Conservation (phyloP, 2,329 filamentous ascomycete species). For the Monosporascus ibericus region DNA sequence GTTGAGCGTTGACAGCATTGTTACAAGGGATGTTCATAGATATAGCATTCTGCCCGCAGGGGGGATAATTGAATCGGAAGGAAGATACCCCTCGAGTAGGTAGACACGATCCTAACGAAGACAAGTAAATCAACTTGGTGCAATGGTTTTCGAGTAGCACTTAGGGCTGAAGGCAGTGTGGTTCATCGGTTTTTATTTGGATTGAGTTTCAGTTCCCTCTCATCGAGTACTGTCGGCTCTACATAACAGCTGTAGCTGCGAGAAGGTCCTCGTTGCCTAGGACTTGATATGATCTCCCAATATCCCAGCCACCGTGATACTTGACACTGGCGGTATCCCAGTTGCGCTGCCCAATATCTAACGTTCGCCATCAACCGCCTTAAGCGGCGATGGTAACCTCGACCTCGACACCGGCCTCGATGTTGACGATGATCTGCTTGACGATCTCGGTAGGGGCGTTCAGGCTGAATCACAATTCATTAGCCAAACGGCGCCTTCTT, state of each 20-base stretch:
- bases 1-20: too few species aligned
- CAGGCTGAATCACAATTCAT: constrained; percentile 45
- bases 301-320: not conserved
- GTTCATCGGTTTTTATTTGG: not conserved
- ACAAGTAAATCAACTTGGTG: too few species aligned
- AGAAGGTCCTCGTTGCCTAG: not conserved
- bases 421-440: constrained; percentile 96
- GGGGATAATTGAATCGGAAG: too few species aligned
- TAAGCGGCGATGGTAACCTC: constrained; percentile 89
- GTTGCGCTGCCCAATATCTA: not conserved
- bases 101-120: not conserved
- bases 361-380: constrained; percentile 17
- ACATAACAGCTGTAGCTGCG: not conserved
- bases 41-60: too few species aligned
- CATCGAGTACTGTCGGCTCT: not conserved
- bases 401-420: constrained; percentile 88
- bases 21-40: too few species aligned
- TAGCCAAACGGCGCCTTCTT: constrained; percentile 13
- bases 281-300: not conserved
- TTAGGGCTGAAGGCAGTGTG: not conserved
- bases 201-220: not conserved
- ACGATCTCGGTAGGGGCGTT: constrained; percentile 97
- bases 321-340: not conserved
- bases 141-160: not conserved
- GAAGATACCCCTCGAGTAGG: not conserved